Conservation (phyloP, 106 monocot species). For the Posidonia australis region DNA sequence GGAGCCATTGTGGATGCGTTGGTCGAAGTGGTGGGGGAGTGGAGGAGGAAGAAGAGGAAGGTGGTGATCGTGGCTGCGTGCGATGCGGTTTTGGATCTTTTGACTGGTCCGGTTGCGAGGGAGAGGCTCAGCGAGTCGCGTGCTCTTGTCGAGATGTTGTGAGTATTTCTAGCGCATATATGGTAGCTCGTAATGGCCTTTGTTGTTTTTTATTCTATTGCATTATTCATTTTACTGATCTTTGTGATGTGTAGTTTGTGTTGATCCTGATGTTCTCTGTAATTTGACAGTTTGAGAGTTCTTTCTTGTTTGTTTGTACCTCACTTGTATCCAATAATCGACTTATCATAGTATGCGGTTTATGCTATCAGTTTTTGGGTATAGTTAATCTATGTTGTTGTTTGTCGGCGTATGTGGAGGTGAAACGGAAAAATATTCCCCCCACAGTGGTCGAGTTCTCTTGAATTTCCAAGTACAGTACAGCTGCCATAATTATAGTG, state of each 20-base stretch:
- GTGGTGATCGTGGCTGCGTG: conserved; percentile 26
- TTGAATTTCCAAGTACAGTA: too few species aligned
- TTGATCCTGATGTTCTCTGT: too few species aligned
- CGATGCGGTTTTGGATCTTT: conserved; percentile 53
- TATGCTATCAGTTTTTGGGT: too few species aligned
- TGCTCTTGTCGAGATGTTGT: conserved; percentile 39
- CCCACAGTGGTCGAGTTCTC: too few species aligned
- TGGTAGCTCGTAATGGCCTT: neutral
- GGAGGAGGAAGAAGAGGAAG: conserved; percentile 4
- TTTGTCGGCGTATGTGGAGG: too few species aligned
- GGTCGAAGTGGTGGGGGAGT: conserved; percentile 21
- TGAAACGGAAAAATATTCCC: too few species aligned
- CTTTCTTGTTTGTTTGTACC: too few species aligned
- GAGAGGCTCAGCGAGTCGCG: conserved; percentile 22
- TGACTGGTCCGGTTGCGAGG: conserved; percentile 31
- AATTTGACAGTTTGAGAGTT: too few species aligned
- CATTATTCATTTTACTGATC: neutral
- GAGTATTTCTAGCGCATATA: conserved; percentile 12
- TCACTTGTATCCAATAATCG: too few species aligned
- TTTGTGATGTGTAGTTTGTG: neutral
- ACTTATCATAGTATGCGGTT: too few species aligned
- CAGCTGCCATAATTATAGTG: too few species aligned
- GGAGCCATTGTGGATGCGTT: conserved; percentile 19
- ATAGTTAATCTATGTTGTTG: too few species aligned
- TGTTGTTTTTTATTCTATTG: neutral